phyloP scores from a whole-genome alignment of 139 green algal species.

The Astrephomene gubernaculifera region DNA sequence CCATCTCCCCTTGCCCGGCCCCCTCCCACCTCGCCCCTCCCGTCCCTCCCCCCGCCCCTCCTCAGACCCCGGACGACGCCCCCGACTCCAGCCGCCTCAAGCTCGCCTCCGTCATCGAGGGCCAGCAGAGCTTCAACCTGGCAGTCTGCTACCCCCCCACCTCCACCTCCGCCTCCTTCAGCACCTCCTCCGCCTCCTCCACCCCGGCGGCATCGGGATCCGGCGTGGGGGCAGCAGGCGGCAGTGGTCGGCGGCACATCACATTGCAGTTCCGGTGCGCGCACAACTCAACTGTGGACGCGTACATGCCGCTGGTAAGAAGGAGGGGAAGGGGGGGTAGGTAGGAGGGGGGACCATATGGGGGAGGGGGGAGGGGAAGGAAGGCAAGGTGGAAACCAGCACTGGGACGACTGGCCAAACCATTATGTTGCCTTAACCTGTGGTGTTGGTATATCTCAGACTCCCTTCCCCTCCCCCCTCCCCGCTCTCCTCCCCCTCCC shows the following conservation, averaged over 20 bases:
- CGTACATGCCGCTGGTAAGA: slow-evolving; percentile 52
- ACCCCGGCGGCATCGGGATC: too few species aligned
- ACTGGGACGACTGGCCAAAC: too few species aligned
- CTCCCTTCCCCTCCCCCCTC: not conserved
- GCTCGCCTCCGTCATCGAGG: slow-evolving; percentile 38
- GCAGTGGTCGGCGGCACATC: not conserved
- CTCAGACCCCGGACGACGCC: slow-evolving; percentile 24
- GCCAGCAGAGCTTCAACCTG: slow-evolving; percentile 51
- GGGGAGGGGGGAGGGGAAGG: too few species aligned
- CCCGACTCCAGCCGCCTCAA: not conserved
- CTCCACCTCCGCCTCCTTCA: not conserved
- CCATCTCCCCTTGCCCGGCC: not conserved
- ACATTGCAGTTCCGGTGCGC: slow-evolving; percentile 60
- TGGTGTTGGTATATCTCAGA: too few species aligned
- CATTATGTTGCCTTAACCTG: too few species aligned
- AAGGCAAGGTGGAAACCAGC: too few species aligned
- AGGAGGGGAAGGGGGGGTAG: not conserved
- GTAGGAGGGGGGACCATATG: not conserved
- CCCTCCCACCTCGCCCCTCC: not conserved
- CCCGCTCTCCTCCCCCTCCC: not conserved
- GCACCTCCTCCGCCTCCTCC: not conserved
- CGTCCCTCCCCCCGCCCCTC: not conserved
- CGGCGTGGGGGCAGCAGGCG: too few species aligned
- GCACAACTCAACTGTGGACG: slow-evolving; percentile 45
- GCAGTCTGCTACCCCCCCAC: slow-evolving; percentile 20